Percentiles rank a stretch among this genome's conserved stretches.
Evolutionary conservation across 768 basidiomycete genomes (phyloP).

Genomic region (Kwoniella sp.): DNA sequence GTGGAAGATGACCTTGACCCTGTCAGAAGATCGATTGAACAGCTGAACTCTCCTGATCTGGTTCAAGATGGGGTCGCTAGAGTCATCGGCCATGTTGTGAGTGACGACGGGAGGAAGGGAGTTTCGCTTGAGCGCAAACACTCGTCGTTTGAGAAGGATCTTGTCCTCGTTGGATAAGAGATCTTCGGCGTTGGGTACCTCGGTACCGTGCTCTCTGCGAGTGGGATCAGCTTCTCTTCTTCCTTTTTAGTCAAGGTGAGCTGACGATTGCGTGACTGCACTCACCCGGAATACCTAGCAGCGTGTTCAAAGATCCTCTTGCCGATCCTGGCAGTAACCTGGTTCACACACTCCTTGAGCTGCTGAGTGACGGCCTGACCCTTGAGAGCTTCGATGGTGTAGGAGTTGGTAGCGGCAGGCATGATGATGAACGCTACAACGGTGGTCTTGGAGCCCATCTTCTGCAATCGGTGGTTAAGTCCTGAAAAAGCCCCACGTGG

Average conservation of each 20-base stretch:
- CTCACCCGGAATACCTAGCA: conserved; percentile 84
- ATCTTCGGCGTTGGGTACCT: conserved; percentile 70
- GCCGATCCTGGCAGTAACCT: conserved; percentile 91
- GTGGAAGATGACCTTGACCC: conserved; percentile 97
- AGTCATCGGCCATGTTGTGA: conserved; percentile 97
- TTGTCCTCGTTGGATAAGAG: conserved; percentile 90
- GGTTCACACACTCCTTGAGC: conserved; percentile 88
- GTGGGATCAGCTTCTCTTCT: background rate
- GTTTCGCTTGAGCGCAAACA: conserved; percentile 92
- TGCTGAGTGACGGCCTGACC: conserved; percentile 97
- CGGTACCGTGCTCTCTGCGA: conserved; percentile 69
- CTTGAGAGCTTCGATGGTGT: conserved; percentile 96
- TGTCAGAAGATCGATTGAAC: conserved; percentile 83
- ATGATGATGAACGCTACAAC: conserved; percentile 99
- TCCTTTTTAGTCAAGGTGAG: too few relatives aligned
- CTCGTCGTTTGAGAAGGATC: conserved; percentile 89
- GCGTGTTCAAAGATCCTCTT: conserved; percentile 91
- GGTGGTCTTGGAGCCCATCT: conserved; percentile 73
- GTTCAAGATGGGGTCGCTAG: conserved; percentile 86
- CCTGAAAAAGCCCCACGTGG: conserved; percentile 39
- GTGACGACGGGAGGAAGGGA: conserved; percentile 95
- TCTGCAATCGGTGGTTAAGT: conserved; percentile 67
- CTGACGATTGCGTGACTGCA: conserved; percentile 12
- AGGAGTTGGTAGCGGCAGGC: conserved; percentile 93
- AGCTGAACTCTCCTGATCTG: conserved; percentile 91